Evolutionary conservation across 495 filamentous ascomycete species (phyloP), one percentile per base, ranked within the genome.

Genomic region (Penicillium diatomitis): DNA sequence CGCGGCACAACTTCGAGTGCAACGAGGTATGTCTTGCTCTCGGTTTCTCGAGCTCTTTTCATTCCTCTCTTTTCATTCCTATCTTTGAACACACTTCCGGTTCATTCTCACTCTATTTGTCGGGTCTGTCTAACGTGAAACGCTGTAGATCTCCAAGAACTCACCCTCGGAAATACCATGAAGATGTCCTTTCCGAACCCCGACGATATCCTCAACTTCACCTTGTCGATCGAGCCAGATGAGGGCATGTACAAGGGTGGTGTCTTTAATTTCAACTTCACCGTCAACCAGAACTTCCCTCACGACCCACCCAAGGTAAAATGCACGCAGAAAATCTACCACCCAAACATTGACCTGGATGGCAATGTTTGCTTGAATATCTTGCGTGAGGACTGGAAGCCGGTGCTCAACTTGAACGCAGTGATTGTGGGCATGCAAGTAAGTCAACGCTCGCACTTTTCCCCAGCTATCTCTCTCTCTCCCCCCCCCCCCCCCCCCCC

Each of bases 281-380:
- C 79, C 56, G 95, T 97, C 71, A 86, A 87, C 62, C 87, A 90
- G 58, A 89, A 86, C 71, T 98, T 95, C 73, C 92, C 92, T 6
- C 94, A 97, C 66, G 92, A 97, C 64, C 90, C 92, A 50, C 92
- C 92, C 1, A 97, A 97, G 69, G 94, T 98, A 57, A 95, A 90
- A 64, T 97, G 92, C 68, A 87, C 84, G 47, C 87, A 98, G 67
- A 98, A 96, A 76, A 96, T 97, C 56, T 98, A 98, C 70, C 92
- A 98, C 60, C 92, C 92, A 8, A 98, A 98, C 66, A 97, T 98
- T 66, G 92, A 98, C 63, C 75, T 95, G 42, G 92, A 98, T 60
- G 92, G 92, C 36, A 98, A 98, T 61, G 89, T 98, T 9, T 98
- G 92, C 72, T 67, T 98, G 56, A 98, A 98, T 63, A 97, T 98